Conservation (phyloP, 2,329 filamentous ascomycete species). For the Colletotrichum truncatum region DNA sequence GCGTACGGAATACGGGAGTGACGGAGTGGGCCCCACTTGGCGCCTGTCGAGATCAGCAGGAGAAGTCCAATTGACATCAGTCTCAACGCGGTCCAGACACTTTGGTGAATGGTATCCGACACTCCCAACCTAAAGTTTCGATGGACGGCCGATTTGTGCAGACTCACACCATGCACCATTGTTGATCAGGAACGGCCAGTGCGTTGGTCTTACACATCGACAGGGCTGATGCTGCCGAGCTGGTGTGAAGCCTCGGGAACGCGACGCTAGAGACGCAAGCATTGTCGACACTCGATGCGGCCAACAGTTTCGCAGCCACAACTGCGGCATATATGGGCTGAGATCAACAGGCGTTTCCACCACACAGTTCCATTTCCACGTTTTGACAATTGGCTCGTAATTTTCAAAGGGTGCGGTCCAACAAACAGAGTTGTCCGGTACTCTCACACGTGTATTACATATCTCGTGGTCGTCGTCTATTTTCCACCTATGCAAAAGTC, state of each 20-base stretch:
- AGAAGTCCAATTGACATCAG: conserved; percentile 7
- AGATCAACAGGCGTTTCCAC: background rate
- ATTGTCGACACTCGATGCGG: background rate
- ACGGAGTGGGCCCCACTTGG: conserved; percentile 24
- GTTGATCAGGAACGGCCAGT: conserved; percentile 9
- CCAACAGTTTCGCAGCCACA: conserved; percentile 6
- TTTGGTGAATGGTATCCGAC: background rate
- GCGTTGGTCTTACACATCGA: background rate
- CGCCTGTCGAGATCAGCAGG: conserved; percentile 14
- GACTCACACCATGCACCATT: background rate
- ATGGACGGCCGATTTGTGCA: background rate
- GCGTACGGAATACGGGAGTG: conserved; percentile 22
- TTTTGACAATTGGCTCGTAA: background rate
- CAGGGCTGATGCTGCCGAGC: conserved; percentile 6
- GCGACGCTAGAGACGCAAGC: conserved; percentile 17
- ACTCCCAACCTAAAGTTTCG: background rate
- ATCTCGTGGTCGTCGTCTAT: conserved; percentile 13
- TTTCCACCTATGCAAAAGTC: conserved; percentile 2
- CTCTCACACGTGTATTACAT: conserved; percentile 11
- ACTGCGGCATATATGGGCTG: background rate
- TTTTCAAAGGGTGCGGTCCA: background rate
- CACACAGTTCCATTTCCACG: background rate
- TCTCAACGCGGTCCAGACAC: background rate
- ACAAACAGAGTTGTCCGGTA: background rate
- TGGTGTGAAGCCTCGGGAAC: conserved; percentile 7